Percentiles rank a stretch among this genome's conserved stretches.
Conservation (phyloP, 129 eudicot species). For the Centella asiatica region DNA sequence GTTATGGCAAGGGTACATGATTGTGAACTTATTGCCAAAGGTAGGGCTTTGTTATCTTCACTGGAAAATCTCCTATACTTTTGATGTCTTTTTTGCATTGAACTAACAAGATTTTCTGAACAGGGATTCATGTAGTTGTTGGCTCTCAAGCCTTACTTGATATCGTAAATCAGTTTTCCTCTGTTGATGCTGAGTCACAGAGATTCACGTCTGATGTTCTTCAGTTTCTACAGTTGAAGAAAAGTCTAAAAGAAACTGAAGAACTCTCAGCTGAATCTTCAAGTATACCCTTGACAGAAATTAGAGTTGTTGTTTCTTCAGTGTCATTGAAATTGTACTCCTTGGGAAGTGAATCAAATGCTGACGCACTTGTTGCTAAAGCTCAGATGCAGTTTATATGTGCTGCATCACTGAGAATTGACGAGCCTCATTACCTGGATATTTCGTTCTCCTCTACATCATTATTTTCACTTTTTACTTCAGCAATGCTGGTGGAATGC, state of each 20-base stretch:
- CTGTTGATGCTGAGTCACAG: slow-evolving; percentile 42
- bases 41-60: slow-evolving; percentile 25
- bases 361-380: slow-evolving; percentile 35
- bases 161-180: slow-evolving; percentile 49
- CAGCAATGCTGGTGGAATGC: slow-evolving; percentile 52
- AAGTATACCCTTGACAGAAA: slow-evolving; percentile 27
- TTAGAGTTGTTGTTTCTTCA: slow-evolving; percentile 41
- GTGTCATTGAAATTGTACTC: slow-evolving; percentile 40
- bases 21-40: slow-evolving; percentile 52
- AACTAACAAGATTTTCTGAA: slow-evolving; percentile 9
- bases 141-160: slow-evolving; percentile 46
- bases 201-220: slow-evolving; percentile 56
- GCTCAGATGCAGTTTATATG: slow-evolving; percentile 43
- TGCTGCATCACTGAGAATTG: slow-evolving; percentile 40
- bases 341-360: slow-evolving; percentile 26
- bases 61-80: background rate
- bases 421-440: slow-evolving; percentile 26
- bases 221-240: slow-evolving; percentile 48
- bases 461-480: slow-evolving; percentile 42
- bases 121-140: slow-evolving; percentile 35
- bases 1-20: slow-evolving; percentile 46
- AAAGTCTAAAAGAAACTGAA: slow-evolving; percentile 21
- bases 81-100: background rate
- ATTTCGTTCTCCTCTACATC: slow-evolving; percentile 42
- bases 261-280: slow-evolving; percentile 31